These are phyloP conservation scores for Elongisporangium prolatum DNA, from an alignment of 352 stramenopile genomes.

Conservation along the genomic window DNA sequence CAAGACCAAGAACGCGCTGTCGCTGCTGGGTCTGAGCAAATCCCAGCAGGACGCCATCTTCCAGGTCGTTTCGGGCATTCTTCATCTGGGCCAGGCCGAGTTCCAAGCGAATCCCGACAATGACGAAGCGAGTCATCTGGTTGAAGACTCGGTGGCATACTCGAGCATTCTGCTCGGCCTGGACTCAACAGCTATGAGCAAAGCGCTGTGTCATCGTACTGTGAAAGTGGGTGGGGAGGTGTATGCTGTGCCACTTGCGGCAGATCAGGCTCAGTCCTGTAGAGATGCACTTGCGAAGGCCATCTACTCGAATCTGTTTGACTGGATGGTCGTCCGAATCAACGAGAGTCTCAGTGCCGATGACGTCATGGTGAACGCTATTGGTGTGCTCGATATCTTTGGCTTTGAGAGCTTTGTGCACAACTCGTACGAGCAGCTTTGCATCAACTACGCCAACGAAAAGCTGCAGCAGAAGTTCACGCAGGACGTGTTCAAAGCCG, in stretches of 20 bases:
- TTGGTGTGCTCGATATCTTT: slow-evolving; percentile 90
- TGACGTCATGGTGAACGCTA: slow-evolving; percentile 26
- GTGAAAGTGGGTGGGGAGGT: slow-evolving; percentile 69
- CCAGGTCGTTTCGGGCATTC: slow-evolving; percentile 58
- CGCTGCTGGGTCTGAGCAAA: slow-evolving; percentile 47
- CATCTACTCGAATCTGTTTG: slow-evolving; percentile 94
- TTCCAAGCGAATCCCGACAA: slow-evolving; percentile 49
- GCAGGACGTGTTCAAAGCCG: slow-evolving; percentile 56
- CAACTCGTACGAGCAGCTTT: slow-evolving; percentile 94
- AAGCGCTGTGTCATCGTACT: slow-evolving; percentile 57
- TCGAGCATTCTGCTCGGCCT: slow-evolving; percentile 48
- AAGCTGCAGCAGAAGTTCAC: slow-evolving; percentile 89
- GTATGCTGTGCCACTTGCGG: slow-evolving; percentile 50
- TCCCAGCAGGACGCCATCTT: slow-evolving; percentile 64
- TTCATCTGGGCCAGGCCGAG: slow-evolving; percentile 72
- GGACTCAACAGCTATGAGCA: slow-evolving; percentile 40
- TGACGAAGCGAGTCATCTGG: slow-evolving; percentile 52
- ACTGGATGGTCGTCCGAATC: slow-evolving; percentile 92
- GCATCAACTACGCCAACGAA: slow-evolving; percentile 97
- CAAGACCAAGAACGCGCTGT: slow-evolving; percentile 56
- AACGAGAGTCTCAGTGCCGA: slow-evolving; percentile 63
- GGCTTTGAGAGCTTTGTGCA: slow-evolving; percentile 85
- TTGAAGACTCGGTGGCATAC: slow-evolving; percentile 35
- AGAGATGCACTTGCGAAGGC: slow-evolving; percentile 93
- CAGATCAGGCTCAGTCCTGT: slow-evolving; percentile 73